Conservation (phyloP, 2,329 filamentous ascomycete species). For the Mycosphaerella arachidis region DNA sequence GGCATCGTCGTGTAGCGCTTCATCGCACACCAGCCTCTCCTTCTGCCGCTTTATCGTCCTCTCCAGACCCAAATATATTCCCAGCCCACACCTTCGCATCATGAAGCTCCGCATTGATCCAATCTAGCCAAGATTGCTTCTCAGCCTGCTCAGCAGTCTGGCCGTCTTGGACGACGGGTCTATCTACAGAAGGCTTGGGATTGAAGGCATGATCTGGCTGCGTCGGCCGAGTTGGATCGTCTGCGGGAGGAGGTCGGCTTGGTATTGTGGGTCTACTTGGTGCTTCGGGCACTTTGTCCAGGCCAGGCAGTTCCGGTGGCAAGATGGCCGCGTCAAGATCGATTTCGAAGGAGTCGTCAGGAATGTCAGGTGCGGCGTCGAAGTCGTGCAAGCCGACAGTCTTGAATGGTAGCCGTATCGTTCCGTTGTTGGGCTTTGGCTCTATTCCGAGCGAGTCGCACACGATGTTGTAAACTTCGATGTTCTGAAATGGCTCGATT, state of each 20-base stretch:
- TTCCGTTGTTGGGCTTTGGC: conserved; percentile 81
- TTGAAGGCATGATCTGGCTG: background rate
- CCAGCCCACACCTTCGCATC: conserved; percentile 32
- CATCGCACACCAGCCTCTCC: background rate
- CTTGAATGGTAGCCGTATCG: conserved; percentile 66
- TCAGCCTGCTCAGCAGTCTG: conserved; percentile 4
- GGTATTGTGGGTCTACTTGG: background rate
- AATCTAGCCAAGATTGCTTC: conserved; percentile 26
- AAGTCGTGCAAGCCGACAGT: conserved; percentile 56
- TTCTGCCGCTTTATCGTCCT: background rate
- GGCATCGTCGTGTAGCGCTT: background rate
- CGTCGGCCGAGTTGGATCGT: background rate
- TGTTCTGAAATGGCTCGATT: conserved; percentile 81
- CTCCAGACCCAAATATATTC: conserved; percentile 20
- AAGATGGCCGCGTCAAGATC: conserved; percentile 6
- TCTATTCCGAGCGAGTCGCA: conserved; percentile 77
- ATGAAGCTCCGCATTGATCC: conserved; percentile 31
- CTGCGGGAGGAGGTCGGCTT: background rate
- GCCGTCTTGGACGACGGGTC: conserved; percentile 18
- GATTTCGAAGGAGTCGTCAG: conserved; percentile 20
- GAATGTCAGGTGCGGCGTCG: conserved; percentile 12
- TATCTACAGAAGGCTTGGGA: conserved; percentile 10
- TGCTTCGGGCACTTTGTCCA: conserved; percentile 5
- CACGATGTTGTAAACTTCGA: conserved; percentile 88
- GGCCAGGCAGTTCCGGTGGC: conserved; percentile 10